Conservation (phyloP, 345 rosid genomes). For the Salix koriyanagi region DNA sequence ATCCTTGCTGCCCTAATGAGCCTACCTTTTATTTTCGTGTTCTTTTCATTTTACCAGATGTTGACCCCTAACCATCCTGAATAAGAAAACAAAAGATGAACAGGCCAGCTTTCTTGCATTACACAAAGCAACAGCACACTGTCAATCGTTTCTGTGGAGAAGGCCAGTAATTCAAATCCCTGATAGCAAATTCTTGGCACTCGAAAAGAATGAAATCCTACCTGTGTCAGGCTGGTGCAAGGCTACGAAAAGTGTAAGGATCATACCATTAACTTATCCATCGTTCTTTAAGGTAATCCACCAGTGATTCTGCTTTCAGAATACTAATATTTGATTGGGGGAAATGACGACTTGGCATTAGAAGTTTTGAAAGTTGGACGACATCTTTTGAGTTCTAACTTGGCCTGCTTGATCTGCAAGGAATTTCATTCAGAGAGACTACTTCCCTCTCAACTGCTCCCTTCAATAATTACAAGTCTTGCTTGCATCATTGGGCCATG, state of each 20-base stretch:
- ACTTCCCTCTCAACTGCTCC: neutral
- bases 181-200: neutral
- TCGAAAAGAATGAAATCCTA: constrained; percentile 11
- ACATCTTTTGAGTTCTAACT: neutral
- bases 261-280: neutral
- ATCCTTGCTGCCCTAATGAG: neutral
- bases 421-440: neutral
- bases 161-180: neutral
- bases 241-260: neutral
- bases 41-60: too few relatives aligned
- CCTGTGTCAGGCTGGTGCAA: neutral
- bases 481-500: neutral
- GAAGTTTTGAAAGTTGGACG: neutral
- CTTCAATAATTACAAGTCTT: neutral
- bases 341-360: neutral
- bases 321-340: neutral
- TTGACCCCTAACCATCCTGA: too few relatives aligned
- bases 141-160: neutral
- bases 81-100: too few relatives aligned
- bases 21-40: too few relatives aligned
- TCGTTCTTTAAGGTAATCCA: neutral
- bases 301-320: neutral
- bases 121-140: neutral
- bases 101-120: neutral
- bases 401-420: neutral